These are phyloP conservation scores for Apiotrichum brassicae DNA, from an alignment of 1,284 basidiomycete genomes.

Conservation along the genomic window DNA sequence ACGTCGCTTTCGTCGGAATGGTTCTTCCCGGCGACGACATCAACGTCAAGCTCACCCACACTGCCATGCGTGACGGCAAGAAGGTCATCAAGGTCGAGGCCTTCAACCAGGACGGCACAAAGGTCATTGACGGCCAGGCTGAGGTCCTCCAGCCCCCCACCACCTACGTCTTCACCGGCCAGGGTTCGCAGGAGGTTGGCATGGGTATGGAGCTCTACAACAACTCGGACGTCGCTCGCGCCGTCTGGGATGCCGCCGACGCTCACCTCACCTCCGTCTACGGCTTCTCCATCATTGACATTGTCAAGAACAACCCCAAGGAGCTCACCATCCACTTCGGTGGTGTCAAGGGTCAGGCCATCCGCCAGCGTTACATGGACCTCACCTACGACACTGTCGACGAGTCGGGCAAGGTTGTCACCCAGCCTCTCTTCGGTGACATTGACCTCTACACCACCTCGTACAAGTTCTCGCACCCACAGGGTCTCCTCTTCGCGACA, in stretches of 20 bases:
- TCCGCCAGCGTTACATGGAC: conserved; percentile 97
- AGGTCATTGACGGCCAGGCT: conserved; percentile 84
- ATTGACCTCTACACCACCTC: conserved; percentile 85
- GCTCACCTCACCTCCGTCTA: conserved; percentile 87
- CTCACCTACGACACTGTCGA: conserved; percentile 97
- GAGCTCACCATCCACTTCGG: conserved; percentile 98
- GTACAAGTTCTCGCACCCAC: conserved; percentile 95
- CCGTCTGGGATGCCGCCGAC: conserved; percentile 96
- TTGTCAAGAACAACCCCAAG: conserved; percentile 95
- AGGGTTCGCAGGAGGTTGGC: conserved; percentile 94
- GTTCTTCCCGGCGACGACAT: conserved; percentile 89
- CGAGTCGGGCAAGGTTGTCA: conserved; percentile 89
- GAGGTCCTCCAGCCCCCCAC: conserved; percentile 89
- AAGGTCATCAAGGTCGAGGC: conserved; percentile 90
- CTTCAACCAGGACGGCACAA: conserved; percentile 75
- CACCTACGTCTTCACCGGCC: conserved; percentile 96
- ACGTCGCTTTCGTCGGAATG: conserved; percentile 94
- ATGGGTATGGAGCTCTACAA: conserved; percentile 99
- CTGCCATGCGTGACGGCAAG: conserved; percentile 84
- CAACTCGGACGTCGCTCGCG: conserved; percentile 82
- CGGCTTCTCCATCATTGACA: conserved; percentile 94
- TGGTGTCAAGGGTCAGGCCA: conserved; percentile 96
- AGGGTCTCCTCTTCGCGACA: conserved; percentile 90
- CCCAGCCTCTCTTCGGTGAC: conserved; percentile 86
- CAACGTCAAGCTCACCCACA: conserved; percentile 79